Evolutionary conservation across 495 filamentous ascomycete genomes (phyloP), one percentile per base, ranked within the genome.

Genomic region (Penicillium lagena): DNA sequence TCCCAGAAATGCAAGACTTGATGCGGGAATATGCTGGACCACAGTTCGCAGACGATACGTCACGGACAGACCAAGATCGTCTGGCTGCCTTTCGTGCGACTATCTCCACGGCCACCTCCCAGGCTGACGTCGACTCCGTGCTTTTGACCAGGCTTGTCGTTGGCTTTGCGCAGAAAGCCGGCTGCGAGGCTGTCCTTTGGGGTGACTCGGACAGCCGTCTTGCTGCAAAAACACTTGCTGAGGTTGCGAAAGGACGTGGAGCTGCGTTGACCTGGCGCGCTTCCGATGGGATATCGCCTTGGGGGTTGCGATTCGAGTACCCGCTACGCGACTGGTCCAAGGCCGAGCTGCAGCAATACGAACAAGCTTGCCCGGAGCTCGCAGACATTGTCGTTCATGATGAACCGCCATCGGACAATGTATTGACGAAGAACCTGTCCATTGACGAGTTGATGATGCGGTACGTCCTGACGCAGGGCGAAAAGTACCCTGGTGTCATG

Each of bases 401-500:
- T 40, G 39, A 51, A 29, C 58, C 58, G 39, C 56, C 50, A 12
- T 66, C 63, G 9, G 71, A 73, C 7, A 91, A 82, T 42, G 49
- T 58, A 7, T 59, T 71, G 10, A 72, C 64, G 4, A 71, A 70
- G 57, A 82, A 86, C 49, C 75, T 86, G 13, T 94, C 87, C 10
- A 95, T 98, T 51, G 91, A 97, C 54, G 83, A 87, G 47, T 77
- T 98, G 37, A 89, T 98, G 82, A 65, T 71, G 37, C 81, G 90
- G 35, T 98, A 95, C 57, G 93, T 98, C 54, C 75, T 78, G 39
- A 87, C 82, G 7, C 89, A 95, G 17, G 94, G 96, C 59, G 76
- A 79, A 44, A 87, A 84, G 39, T 97, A 91, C 60, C 90, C 90
- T 9, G 87, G 83, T 43, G 87, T 97, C 22, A 93, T 98, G 50